phyloP scores from a whole-genome alignment of 2,329 filamentous ascomycete genomes.

The Fusarium goolgardi region DNA sequence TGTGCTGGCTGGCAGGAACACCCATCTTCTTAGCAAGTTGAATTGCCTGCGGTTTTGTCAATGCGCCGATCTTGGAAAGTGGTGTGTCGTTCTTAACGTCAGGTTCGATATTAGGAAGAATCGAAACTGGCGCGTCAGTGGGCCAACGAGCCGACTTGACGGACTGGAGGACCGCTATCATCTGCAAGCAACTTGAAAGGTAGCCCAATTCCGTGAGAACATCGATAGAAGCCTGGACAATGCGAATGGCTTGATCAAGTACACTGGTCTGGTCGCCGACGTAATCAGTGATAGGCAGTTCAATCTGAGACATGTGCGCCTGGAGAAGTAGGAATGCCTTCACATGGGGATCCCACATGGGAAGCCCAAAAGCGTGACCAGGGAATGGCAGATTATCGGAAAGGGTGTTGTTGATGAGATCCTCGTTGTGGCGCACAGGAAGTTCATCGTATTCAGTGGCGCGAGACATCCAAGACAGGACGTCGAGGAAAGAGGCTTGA shows the following conservation, averaged over 20 bases:
- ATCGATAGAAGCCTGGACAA: slow-evolving; percentile 95
- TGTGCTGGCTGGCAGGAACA: slow-evolving; percentile 58
- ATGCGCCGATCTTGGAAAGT: slow-evolving; percentile 58
- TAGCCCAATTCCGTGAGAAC: slow-evolving; percentile 91
- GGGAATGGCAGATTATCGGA: slow-evolving; percentile 80
- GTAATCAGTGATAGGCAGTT: slow-evolving; percentile 95
- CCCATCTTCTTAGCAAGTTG: slow-evolving; percentile 63
- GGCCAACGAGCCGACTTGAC: slow-evolving; percentile 96
- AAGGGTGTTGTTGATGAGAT: slow-evolving; percentile 93
- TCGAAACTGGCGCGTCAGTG: slow-evolving; percentile 78
- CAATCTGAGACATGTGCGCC: slow-evolving; percentile 92
- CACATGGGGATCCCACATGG: slow-evolving; percentile 98
- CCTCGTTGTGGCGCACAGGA: slow-evolving; percentile 97
- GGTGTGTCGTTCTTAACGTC: slow-evolving; percentile 57
- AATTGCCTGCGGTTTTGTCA: slow-evolving; percentile 52
- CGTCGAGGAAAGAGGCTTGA: slow-evolving; percentile 81
- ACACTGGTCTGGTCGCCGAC: slow-evolving; percentile 93
- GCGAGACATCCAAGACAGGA: slow-evolving; percentile 89
- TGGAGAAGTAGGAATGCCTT: slow-evolving; percentile 95
- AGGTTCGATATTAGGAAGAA: slow-evolving; percentile 77
- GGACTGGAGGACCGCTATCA: slow-evolving; percentile 88
- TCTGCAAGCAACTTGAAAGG: slow-evolving; percentile 78
- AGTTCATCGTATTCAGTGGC: slow-evolving; percentile 98
- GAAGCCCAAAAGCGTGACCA: slow-evolving; percentile 73
- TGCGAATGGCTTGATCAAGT: slow-evolving; percentile 95